A percentile compares a stretch with the other conserved stretches of the same genome.
These are phyloP conservation scores for Aspergillus niger DNA, from an alignment of 2,329 filamentous ascomycete genomes.

Conservation along the genomic window DNA sequence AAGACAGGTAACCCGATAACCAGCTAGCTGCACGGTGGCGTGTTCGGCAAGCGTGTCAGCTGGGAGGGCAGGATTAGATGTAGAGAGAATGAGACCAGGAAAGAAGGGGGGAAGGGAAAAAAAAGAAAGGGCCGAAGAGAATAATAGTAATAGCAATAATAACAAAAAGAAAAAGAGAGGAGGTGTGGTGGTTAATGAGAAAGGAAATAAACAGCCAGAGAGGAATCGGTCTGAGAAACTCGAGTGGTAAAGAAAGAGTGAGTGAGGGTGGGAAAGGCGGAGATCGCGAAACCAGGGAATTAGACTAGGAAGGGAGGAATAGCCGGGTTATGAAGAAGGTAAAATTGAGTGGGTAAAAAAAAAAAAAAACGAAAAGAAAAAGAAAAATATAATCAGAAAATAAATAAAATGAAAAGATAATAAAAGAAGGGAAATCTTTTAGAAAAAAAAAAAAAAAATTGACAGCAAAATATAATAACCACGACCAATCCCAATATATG, in stretches of 20 bases:
- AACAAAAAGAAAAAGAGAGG: slow-evolving; percentile 16
- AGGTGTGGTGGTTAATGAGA: slow-evolving; percentile 15
- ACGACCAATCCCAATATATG: slow-evolving; percentile 12
- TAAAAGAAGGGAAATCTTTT: too few species aligned
- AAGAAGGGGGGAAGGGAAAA: slow-evolving; percentile 10
- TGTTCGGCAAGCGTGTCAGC: slow-evolving; percentile 22
- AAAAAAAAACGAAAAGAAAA: slow-evolving; percentile 3
- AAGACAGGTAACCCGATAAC: slow-evolving; percentile 14
- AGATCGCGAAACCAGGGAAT: slow-evolving; percentile 10
- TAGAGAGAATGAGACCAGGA: slow-evolving; percentile 25
- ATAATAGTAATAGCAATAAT: too few species aligned
- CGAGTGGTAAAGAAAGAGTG: slow-evolving; percentile 4
- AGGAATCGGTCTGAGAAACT: slow-evolving; percentile 4
- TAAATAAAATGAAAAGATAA: neutral
- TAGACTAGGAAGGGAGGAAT: slow-evolving; percentile 5
- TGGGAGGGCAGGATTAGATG: slow-evolving; percentile 28
- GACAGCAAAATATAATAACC: slow-evolving; percentile 2
- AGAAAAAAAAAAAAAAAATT: neutral
- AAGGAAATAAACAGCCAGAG: slow-evolving; percentile 7
- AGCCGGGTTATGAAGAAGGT: slow-evolving; percentile 3
- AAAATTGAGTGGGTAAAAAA: slow-evolving; percentile 2
- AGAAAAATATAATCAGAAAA: neutral
- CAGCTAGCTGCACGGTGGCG: slow-evolving; percentile 19
- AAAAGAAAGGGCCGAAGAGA: slow-evolving; percentile 12
- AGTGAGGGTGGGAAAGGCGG: slow-evolving; percentile 1